Evolutionary conservation across 148 eudicot species (phyloP).

Genomic region (Rhododendron henanense): DNA sequence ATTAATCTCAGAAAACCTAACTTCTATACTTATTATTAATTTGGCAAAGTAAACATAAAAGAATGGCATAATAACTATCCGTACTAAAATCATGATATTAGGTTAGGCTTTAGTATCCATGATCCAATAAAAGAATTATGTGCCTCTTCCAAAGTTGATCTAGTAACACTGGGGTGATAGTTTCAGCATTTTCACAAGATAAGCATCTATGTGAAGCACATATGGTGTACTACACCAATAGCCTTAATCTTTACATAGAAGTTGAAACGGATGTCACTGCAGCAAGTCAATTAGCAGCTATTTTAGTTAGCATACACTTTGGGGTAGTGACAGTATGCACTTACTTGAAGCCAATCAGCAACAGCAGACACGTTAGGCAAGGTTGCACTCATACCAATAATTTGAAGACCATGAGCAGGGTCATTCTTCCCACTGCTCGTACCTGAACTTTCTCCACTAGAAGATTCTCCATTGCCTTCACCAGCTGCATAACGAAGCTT

Average conservation of each 20-base stretch:
- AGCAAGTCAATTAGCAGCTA: not conserved
- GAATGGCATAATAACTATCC: not conserved
- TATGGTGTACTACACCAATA: too few relatives aligned
- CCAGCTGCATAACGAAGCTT: conserved; percentile 98
- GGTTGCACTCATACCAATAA: conserved; percentile 99
- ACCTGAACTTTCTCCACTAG: conserved; percentile 89
- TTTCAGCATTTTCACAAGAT: not conserved
- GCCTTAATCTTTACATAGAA: not conserved
- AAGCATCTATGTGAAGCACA: not conserved
- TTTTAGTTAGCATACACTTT: not conserved
- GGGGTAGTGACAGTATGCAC: conserved; percentile 12
- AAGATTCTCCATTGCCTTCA: conserved; percentile 75
- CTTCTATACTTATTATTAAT: not conserved
- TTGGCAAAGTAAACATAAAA: not conserved
- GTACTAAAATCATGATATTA: not conserved
- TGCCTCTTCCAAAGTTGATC: not conserved
- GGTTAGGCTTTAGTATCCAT: not conserved
- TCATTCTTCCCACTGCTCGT: conserved; percentile 77
- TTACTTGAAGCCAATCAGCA: conserved; percentile 99
- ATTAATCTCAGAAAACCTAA: not conserved
- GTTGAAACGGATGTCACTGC: not conserved
- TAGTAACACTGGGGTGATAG: not conserved
- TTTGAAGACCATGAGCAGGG: conserved; percentile 78
- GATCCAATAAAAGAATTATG: not conserved
- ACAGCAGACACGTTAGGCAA: conserved; percentile 97